Evolutionary conservation across 805 yeast genomes (phyloP), one percentile per base, ranked within the genome.

Genomic region (Candida ipomoeae): DNA sequence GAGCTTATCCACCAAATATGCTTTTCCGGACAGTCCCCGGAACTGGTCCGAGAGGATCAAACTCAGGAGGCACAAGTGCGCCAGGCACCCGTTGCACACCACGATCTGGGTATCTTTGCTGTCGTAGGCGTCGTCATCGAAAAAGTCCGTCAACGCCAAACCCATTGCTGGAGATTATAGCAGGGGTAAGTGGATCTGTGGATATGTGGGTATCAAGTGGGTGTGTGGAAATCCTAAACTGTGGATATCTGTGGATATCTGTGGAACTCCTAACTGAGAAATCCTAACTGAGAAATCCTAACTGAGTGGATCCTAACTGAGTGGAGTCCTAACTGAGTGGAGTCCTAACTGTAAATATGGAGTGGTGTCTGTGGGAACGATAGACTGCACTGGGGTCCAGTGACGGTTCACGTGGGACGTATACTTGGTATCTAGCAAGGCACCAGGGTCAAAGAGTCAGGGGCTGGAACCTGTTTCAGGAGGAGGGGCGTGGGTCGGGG

Each of bases 1-100:
- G 29, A 73, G 59, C 50, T 58, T 61, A 40, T 72, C 75, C 18
- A 73, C 78, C 40, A 73, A 58, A 46, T 63, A 69, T 6, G 78
- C 78, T 5, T 68, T 68, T 3, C 78, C 78, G 10, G 69, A 64
- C 46, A 67, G 63, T 5, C 77, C 77, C 39, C 62, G 60, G 56
- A 73, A 73, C 26, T 68, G 64, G 55, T 71, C 76, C 26, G 71
- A 66, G 26, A 69, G 59, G 40, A 73, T 63, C 44, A 73, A 61
- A 41, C 56, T 62, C 10, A 69, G 61, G 35, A 73, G 61, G 51
- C 78, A 73, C 43, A 73, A 61, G 58, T 73, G 78, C 20, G 71
- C 61, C 41, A 69, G 67, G 55, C 78, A 73, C 42, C 67, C 67
- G 50, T 64, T 64, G 55, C 78, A 73, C 17, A 70, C 65, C 33